Evolutionary conservation across 495 filamentous ascomycete species (phyloP).

Genomic region (Podospora fimiseda): DNA sequence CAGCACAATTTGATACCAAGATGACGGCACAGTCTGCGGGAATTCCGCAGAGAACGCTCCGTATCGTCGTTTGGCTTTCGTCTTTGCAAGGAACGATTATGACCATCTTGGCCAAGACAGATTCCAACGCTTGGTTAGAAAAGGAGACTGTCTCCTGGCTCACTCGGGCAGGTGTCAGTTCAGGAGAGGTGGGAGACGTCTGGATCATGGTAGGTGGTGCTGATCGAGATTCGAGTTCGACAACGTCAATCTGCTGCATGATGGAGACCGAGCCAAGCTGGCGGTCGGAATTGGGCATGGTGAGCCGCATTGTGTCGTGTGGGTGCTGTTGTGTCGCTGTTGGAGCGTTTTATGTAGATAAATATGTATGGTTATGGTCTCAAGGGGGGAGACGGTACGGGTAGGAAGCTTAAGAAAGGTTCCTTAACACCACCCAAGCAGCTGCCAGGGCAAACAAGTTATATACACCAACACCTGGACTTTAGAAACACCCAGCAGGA

Average conservation of each 20-base stretch:
- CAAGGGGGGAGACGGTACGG: too few relatives aligned
- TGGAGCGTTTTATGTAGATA: too few relatives aligned
- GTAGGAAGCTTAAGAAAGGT: too few relatives aligned
- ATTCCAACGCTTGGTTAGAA: background rate
- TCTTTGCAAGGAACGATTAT: slow-evolving; percentile 29
- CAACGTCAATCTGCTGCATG: slow-evolving; percentile 3
- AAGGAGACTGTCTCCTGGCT: slow-evolving; percentile 7
- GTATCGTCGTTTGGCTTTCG: slow-evolving; percentile 14
- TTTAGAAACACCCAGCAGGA: too few relatives aligned
- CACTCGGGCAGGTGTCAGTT: too few relatives aligned
- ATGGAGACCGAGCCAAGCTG: background rate
- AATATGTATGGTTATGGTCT: too few relatives aligned
- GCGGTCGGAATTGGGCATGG: background rate
- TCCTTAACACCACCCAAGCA: too few relatives aligned
- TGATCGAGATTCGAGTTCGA: background rate
- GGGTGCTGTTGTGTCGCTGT: background rate
- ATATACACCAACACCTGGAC: too few relatives aligned
- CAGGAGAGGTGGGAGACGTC: background rate
- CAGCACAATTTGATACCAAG: slow-evolving; percentile 24
- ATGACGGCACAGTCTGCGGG: slow-evolving; percentile 19
- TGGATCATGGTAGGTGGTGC: background rate
- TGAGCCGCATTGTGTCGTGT: background rate
- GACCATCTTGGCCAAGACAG: slow-evolving; percentile 13
- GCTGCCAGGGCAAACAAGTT: too few relatives aligned
- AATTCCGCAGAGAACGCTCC: slow-evolving; percentile 19